A percentile compares a stretch with the other conserved stretches of the same genome.
Conservation (phyloP, 2,329 filamentous ascomycete genomes). For the Ustilaginoidea virens region DNA sequence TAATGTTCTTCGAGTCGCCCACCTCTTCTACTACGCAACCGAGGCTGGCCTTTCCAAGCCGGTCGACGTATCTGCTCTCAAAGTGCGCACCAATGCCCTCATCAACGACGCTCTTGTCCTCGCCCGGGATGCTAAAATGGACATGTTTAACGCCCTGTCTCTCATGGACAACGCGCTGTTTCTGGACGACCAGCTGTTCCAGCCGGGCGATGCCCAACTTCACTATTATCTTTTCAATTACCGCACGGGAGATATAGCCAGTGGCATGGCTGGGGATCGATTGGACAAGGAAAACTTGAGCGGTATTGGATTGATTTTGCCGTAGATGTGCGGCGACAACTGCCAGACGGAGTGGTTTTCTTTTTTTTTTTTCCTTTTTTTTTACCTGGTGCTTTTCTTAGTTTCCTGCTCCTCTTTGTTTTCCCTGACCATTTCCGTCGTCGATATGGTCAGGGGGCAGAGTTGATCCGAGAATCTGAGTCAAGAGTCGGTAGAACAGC, state of each 20-base stretch:
- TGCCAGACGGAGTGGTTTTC: no score
- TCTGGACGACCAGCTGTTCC: conserved; percentile 86
- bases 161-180: conserved; percentile 90
- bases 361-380: no score
- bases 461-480: no score
- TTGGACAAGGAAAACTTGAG: conserved; percentile 66
- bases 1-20: conserved; percentile 71
- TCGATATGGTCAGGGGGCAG: no score
- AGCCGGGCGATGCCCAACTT: conserved; percentile 81
- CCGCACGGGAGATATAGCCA: conserved; percentile 66
- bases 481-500: no score
- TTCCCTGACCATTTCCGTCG: no score
- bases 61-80: conserved; percentile 44
- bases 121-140: conserved; percentile 70
- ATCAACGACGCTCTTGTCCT: conserved; percentile 76
- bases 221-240: conserved; percentile 99
- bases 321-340: no score
- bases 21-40: conserved; percentile 93
- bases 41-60: conserved; percentile 54
- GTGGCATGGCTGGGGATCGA: conserved; percentile 65
- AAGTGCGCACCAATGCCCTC: conserved; percentile 62
- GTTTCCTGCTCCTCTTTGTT: no score
- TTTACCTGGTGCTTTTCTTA: no score
- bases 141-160: conserved; percentile 93
- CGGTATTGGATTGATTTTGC: conserved; percentile 80